Evolutionary conservation across 1,284 basidiomycete genomes (phyloP).

Genomic region (Retiboletus flavoniger): DNA sequence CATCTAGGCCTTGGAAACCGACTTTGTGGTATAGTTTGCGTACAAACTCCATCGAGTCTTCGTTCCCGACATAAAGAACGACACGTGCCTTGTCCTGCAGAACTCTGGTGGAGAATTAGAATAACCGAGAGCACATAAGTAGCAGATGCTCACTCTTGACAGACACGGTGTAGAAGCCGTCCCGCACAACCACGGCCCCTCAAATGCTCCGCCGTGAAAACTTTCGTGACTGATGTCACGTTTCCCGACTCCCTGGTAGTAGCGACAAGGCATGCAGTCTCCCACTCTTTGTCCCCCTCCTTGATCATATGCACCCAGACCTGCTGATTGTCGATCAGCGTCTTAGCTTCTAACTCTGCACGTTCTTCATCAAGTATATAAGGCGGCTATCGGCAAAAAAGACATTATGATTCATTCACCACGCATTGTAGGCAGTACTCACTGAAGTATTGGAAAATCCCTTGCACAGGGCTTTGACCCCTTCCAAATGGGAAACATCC

Average conservation of each 20-base stretch:
- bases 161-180: conserved; percentile 44
- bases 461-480: conserved; percentile 49
- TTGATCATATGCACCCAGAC: conserved; percentile 62
- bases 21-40: conserved; percentile 48
- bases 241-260: conserved; percentile 41
- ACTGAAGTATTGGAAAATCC: conserved; percentile 60
- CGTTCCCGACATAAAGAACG: conserved; percentile 50
- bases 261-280: conserved; percentile 64
- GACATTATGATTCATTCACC: conserved; percentile 4
- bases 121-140: conserved; percentile 1
- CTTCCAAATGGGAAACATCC: conserved; percentile 39
- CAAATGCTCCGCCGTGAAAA: conserved; percentile 44
- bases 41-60: conserved; percentile 34
- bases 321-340: conserved; percentile 46
- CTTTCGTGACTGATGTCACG: conserved; percentile 49
- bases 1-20: conserved; percentile 47
- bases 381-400: conserved; percentile 42
- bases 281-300: conserved; percentile 23
- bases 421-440: conserved; percentile 25
- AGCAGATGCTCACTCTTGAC: conserved; percentile 35
- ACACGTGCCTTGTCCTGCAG: conserved; percentile 37
- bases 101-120: conserved; percentile 23
- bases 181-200: conserved; percentile 45
- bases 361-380: conserved; percentile 45
- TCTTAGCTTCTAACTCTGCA: conserved; percentile 51